Base-by-base conservation (phyloP, 441 rosid genomes). In the Dalechampia spathulata region DNA sequence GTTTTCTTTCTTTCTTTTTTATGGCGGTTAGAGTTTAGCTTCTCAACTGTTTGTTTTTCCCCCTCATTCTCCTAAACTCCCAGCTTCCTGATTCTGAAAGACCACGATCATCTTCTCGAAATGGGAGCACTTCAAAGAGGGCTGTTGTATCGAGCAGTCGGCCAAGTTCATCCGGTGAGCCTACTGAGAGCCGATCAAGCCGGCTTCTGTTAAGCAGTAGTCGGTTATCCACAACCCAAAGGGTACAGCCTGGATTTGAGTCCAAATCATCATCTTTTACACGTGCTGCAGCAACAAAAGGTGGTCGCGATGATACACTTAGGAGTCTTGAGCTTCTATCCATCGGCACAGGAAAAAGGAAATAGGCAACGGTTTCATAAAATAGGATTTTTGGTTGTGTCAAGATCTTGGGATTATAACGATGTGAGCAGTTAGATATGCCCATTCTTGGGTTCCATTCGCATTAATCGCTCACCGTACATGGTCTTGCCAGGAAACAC, bases 321-420 rank as follows among this genome's bases (percentile, higher is more conserved):
- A 72, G 88, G 72, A 86, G 87, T 77, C 81, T 91, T 34, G 95
- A 91, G 81, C 80, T 74, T 22, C 88, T 91, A 30, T 79, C 94
- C 21, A 80, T 90, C 49, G 78, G 94, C 51, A 81, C 81, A 61
- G 82, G 85, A 50, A 87, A 80, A 72, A 77, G 81, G 65, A 84
- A 84, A 64, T 82, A 71, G 73, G 61, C 22, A 26, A 55, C 14
- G 49, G 48, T 75, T 30, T 17, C 49, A 19, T 42, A 57, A 49
- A n/a, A 70, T 54, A 55, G 62, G 58, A 42, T 49, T 49, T 52
- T 11, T 49, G 48, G 57, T 69, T 55, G 44, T 50, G n/a, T 51
- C 20, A 43, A 57, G 30, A 65, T 58, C 43, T 42, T 10, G 19
- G 68, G 58, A 49, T 60, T 40, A 49, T 36, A 16, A 26, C 41